Evolutionary conservation across 2,329 filamentous ascomycete genomes (phyloP), one percentile per base, ranked within the genome.

Genomic region (Trichothecium roseum): DNA sequence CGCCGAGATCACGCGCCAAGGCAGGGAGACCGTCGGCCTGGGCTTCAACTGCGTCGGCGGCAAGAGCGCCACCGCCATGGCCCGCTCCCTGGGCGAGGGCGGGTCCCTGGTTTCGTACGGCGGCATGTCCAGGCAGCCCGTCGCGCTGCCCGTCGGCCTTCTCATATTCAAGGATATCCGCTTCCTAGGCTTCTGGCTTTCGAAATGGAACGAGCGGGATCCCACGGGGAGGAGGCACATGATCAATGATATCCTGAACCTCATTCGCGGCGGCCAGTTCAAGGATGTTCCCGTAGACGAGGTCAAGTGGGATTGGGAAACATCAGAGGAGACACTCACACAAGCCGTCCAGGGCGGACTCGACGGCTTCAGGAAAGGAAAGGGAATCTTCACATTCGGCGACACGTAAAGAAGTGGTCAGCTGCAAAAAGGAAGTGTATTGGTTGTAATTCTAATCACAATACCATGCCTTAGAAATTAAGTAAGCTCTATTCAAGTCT

Each of bases 151-250:
- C 0, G 83, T 88, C 1, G 84, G 83, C 0, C 66, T 93, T 46
- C 66, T 96, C 40, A 98, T 98, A 48, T 98, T 98, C 66, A 91
- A 89, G 59, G 78, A 96, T 48, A 69, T 96, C 35, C 71, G 75
- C 35, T 94, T 95, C 52, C 73, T 84, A 42, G 93, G 91, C 4
- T 98, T 96, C 60, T 98, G 91, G 91, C 78, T 96, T 17, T 91
- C 83, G 52, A 77, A 72, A 40, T 96, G 91, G 89, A 85, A 83
- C 32, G 80, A 88, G 53, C 63, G 69, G 42, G 71, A 95, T 47
- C 73, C 78, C 0, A 67, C 69, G 5, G 78, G 81, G 40, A 93
- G 93, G 64, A 73, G 74, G 53, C 72, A 70, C 51, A 94, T 86
- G 30, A 78, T 96, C n/a, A 72, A 81, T 17, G 84, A 94, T 59